A percentile compares a stretch with the other conserved stretches of the same genome.
These are phyloP conservation scores for Rosa hybrid DNA, from an alignment of 331 rosid species.

Conservation along the genomic window DNA sequence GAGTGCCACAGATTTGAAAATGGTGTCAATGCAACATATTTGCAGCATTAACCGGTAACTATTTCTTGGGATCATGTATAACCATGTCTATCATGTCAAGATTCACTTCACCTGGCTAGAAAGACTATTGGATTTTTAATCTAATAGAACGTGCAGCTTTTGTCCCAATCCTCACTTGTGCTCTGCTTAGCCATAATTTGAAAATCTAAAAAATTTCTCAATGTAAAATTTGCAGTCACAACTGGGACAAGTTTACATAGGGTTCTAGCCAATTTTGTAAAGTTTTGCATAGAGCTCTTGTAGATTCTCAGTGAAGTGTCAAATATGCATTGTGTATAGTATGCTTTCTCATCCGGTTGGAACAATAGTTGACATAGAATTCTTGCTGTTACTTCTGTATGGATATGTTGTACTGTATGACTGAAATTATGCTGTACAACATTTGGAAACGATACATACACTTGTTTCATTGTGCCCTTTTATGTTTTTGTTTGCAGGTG, in stretches of 20 bases:
- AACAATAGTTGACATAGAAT: not conserved
- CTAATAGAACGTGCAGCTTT: not conserved
- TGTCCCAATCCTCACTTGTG: not conserved
- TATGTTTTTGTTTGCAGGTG: constrained; percentile 58
- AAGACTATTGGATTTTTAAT: not conserved
- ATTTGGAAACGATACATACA: not conserved
- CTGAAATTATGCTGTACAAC: not conserved
- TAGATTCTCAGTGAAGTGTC: not conserved
- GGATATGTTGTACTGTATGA: not conserved
- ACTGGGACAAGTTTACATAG: not conserved
- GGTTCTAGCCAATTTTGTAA: not conserved
- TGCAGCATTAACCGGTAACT: not conserved
- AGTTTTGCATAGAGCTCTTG: not conserved
- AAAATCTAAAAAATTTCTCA: not conserved
- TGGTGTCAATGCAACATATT: not conserved
- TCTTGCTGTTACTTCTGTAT: not conserved
- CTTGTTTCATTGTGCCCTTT: constrained; percentile 16
- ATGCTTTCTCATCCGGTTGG: not conserved
- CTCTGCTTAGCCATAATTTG: not conserved
- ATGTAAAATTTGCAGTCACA: not conserved
- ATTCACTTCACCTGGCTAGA: not conserved
- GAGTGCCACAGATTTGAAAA: not conserved
- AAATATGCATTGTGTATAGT: not conserved
- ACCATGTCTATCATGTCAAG: not conserved
- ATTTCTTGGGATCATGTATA: not conserved